phyloP scores from a whole-genome alignment of 805 yeast species.

The Pichia pseudocactophila region DNA sequence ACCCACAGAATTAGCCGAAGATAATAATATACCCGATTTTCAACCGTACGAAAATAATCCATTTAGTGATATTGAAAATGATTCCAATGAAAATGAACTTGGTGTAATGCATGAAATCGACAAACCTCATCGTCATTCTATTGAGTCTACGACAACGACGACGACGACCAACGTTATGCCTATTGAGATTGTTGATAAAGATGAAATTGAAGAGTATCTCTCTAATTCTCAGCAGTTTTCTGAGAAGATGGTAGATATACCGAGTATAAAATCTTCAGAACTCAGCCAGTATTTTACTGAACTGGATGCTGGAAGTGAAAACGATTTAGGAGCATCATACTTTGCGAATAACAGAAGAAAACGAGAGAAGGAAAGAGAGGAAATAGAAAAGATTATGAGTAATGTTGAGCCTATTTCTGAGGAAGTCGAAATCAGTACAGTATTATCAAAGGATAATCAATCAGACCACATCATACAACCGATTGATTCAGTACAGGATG shows the following conservation, averaged over 20 bases:
- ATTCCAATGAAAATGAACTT: neutral
- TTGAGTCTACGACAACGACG: conserved; percentile 2
- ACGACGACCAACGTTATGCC: conserved; percentile 9
- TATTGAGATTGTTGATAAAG: conserved; percentile 19
- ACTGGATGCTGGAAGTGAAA: conserved; percentile 19
- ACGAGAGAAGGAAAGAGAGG: conserved; percentile 1
- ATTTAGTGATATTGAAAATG: neutral
- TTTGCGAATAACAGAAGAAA: conserved; percentile 7
- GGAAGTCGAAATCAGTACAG: conserved; percentile 5
- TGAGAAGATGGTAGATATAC: conserved; percentile 6
- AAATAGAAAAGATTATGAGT: neutral
- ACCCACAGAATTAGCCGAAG: neutral
- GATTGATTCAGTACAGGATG: neutral
- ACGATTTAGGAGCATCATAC: conserved; percentile 7
- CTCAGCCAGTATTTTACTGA: conserved; percentile 13
- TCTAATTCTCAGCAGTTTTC: conserved; percentile 2
- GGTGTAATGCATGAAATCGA: conserved; percentile 1
- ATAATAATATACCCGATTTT: neutral
- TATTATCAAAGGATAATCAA: neutral
- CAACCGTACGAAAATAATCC: neutral
- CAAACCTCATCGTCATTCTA: conserved; percentile 2
- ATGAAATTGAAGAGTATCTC: conserved; percentile 18
- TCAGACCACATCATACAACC: neutral
- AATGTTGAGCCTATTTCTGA: conserved; percentile 6
- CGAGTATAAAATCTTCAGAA: conserved; percentile 12